These are phyloP conservation scores for Tylopilus felleus DNA, from an alignment of 768 basidiomycete genomes.

Conservation along the genomic window DNA sequence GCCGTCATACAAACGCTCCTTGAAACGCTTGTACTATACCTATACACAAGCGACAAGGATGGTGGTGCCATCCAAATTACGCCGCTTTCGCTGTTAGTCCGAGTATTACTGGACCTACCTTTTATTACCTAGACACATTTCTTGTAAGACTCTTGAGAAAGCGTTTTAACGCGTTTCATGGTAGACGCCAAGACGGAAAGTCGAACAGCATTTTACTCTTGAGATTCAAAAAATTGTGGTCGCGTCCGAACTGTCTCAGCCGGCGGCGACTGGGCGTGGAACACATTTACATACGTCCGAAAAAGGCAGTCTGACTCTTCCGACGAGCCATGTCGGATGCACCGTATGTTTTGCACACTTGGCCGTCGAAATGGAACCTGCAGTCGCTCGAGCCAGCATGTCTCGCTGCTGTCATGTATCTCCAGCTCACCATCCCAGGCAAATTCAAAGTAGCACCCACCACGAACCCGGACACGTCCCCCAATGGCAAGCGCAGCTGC, in stretches of 20 bases:
- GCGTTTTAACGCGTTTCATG: no score
- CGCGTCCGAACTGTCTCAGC: no score
- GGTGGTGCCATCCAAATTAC: slow-evolving; percentile 59
- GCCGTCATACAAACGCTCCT: slow-evolving; percentile 22
- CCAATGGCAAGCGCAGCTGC: slow-evolving; percentile 50
- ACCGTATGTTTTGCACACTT: slow-evolving; percentile 50
- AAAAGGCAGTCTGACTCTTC: no score
- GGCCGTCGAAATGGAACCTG: slow-evolving; percentile 65
- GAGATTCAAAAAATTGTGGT: no score
- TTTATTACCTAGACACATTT: no score
- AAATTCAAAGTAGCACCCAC: slow-evolving; percentile 60
- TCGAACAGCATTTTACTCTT: no score
- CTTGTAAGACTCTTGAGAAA: no score
- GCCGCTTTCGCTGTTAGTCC: slow-evolving; percentile 60
- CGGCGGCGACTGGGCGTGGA: no score
- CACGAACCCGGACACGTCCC: slow-evolving; percentile 67
- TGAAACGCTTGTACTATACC: slow-evolving; percentile 45
- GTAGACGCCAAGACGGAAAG: no score
- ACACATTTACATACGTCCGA: no score
- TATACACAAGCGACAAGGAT: slow-evolving; percentile 56
- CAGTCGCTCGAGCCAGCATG: slow-evolving; percentile 67
- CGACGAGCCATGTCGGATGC: slow-evolving; percentile 22
- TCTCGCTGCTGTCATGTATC: slow-evolving; percentile 61
- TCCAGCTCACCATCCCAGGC: slow-evolving; percentile 69
- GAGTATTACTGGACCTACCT: slow-evolving; percentile 56